Evolutionary conservation across 2,329 filamentous ascomycete genomes (phyloP).

Genomic region (Neonectria punicea): DNA sequence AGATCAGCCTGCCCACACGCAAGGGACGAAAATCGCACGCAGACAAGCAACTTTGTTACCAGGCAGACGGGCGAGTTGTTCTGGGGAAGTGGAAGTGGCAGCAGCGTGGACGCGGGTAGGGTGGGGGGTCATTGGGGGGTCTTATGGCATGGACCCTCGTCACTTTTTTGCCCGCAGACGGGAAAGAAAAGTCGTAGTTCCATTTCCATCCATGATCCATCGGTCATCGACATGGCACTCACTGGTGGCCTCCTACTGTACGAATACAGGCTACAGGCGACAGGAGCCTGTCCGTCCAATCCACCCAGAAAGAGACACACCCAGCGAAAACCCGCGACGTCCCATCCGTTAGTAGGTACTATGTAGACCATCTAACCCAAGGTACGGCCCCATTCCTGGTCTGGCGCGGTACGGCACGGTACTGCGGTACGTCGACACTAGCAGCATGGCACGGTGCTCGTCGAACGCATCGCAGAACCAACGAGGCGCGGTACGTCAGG

Average conservation of each 20-base stretch:
- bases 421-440: conserved; percentile 12
- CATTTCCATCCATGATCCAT: background rate
- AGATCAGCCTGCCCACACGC: conserved; percentile 10
- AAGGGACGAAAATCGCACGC: conserved; percentile 13
- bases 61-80: conserved; percentile 19
- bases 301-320: conserved; percentile 3
- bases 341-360: conserved; percentile 15
- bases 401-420: conserved; percentile 13
- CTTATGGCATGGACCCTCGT: conserved; percentile 23
- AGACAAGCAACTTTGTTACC: conserved; percentile 4
- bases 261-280: background rate
- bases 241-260: too few relatives aligned
- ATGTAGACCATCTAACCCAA: background rate
- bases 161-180: background rate
- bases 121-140: conserved; percentile 33
- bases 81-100: conserved; percentile 30
- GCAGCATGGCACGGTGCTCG: background rate
- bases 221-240: conserved; percentile 6
- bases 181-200: conserved; percentile 13
- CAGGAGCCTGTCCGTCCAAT: background rate
- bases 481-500: conserved; percentile 1
- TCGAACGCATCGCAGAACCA: background rate
- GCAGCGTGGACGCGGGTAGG: conserved; percentile 29
- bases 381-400: conserved; percentile 17
- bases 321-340: conserved; percentile 20